Conservation (phyloP, 1,284 basidiomycete genomes). For the Tausonia pullulans region DNA sequence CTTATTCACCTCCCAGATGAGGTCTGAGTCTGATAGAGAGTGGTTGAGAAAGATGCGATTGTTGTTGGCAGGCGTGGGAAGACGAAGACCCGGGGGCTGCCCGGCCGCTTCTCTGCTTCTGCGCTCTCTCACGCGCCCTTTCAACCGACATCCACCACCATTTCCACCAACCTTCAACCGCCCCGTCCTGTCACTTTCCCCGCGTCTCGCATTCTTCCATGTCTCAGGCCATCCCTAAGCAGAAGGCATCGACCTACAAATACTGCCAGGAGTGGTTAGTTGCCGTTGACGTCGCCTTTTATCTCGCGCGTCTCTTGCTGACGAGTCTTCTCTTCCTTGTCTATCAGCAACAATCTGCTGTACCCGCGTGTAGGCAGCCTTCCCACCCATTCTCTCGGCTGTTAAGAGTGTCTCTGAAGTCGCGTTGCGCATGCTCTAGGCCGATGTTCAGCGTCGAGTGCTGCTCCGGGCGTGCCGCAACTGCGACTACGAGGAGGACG, state of each 20-base stretch:
- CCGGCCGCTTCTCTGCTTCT: too few relatives aligned
- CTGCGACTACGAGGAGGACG: slow-evolving; percentile 76
- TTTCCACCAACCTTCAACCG: neutral
- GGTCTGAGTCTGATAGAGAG: too few relatives aligned
- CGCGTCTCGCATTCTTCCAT: neutral
- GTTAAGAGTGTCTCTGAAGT: neutral
- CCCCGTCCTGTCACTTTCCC: neutral
- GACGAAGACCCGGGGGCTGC: too few relatives aligned
- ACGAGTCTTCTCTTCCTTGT: neutral
- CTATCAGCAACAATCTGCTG: slow-evolving; percentile 66
- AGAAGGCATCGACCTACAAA: slow-evolving; percentile 43
- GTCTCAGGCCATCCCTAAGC: neutral
- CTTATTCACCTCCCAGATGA: too few relatives aligned
- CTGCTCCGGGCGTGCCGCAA: slow-evolving; percentile 91
- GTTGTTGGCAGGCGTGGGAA: too few relatives aligned
- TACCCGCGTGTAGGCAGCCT: slow-evolving; percentile 45
- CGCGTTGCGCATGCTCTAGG: slow-evolving; percentile 39
- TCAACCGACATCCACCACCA: neutral
- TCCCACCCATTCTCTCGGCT: neutral
- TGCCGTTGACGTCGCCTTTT: neutral
- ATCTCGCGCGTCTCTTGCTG: neutral
- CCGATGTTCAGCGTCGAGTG: slow-evolving; percentile 70
- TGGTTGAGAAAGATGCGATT: too few relatives aligned
- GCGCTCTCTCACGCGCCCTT: too few relatives aligned
- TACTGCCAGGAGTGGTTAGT: slow-evolving; percentile 69